Evolutionary conservation across 129 eudicot genomes (phyloP), one percentile per base, ranked within the genome.

Genomic region (Chrysanthemum seticuspe): DNA sequence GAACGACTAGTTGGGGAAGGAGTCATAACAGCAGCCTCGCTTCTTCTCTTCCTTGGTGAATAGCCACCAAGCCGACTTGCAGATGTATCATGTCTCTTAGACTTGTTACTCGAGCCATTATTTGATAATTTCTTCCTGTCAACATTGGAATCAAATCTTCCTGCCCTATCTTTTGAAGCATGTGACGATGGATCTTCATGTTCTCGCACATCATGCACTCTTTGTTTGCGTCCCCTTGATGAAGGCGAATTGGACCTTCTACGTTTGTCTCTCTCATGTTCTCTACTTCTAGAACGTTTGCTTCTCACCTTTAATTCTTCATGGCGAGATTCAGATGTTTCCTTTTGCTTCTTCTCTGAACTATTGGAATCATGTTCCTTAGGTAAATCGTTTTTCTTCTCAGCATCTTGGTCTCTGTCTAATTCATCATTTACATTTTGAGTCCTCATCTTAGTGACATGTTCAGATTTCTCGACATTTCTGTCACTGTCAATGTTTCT

Each of bases 11-110:
- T 83, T 64, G 97, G 87, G 27, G 94, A 83, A 71, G 99, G 94
- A 55, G 94, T 95, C 66, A 76, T 88, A 54, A 86, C 77, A 81
- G 91, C 94, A 77, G 94, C 83, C 23, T 88, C 96, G 19, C 83
- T 85, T 87, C 89, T 87, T 82, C 99, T 88, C 83, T 95, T 95
- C 78, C 99, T 86, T 67, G 99, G 99, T 47, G 99, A 95, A 88
- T 90, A 95, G 73, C 99, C 97, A 50, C 99, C 96, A 69, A 91
- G 96, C 49, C 91, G 81, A 79, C 91, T 90, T 68, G 88, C 74
- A 68, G 94, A 77, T 16, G 62, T 64, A 51, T 79, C 82, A 76
- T 90, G 85, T 60, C 88, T 79, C 51, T 83, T 80, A 68, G 85
- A 71, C 34, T 85, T 87, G 63, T 79, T 79, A 82, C 62, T 78